Conservation (phyloP, 176 grass and related monocot species). For the Stipa capillata region DNA sequence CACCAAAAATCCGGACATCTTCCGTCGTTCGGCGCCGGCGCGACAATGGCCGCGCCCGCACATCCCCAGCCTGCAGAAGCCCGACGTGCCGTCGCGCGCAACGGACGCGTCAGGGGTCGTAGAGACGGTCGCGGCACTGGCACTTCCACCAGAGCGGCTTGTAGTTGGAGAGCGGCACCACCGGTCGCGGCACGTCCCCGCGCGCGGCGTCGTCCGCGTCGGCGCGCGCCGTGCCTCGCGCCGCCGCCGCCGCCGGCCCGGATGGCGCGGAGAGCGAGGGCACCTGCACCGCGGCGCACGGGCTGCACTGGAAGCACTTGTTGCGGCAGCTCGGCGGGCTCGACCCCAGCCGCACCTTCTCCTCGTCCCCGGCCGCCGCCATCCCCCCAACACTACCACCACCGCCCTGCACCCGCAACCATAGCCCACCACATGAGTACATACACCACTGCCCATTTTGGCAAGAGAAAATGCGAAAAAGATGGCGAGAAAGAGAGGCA, state of each 20-base stretch:
- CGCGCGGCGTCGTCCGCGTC: background rate
- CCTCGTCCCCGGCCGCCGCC: background rate
- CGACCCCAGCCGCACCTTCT: slow-evolving; percentile 66
- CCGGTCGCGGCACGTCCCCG: background rate
- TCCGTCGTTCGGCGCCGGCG: too few species aligned
- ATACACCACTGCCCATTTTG: background rate
- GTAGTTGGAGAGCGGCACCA: slow-evolving; percentile 47
- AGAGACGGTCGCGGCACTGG: slow-evolving; percentile 58
- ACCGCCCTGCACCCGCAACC: slow-evolving; percentile 12
- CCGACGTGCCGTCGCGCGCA: too few species aligned
- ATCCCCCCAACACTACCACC: too few species aligned
- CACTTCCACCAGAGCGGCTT: slow-evolving; percentile 85
- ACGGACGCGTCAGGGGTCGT: slow-evolving; percentile 51
- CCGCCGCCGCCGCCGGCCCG: background rate
- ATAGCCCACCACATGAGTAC: too few species aligned
- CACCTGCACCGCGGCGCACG: slow-evolving; percentile 67
- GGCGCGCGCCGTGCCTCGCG: too few species aligned
- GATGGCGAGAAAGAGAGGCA: background rate
- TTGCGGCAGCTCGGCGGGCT: slow-evolving; percentile 73
- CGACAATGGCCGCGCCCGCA: too few species aligned
- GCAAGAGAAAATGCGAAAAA: background rate
- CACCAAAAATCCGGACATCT: background rate
- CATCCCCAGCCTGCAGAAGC: too few species aligned
- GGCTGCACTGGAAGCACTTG: slow-evolving; percentile 64
- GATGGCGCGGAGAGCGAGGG: slow-evolving; percentile 36